Evolutionary conservation across 1,284 basidiomycete genomes (phyloP).

Genomic region (Apiotrichum domesticum): DNA sequence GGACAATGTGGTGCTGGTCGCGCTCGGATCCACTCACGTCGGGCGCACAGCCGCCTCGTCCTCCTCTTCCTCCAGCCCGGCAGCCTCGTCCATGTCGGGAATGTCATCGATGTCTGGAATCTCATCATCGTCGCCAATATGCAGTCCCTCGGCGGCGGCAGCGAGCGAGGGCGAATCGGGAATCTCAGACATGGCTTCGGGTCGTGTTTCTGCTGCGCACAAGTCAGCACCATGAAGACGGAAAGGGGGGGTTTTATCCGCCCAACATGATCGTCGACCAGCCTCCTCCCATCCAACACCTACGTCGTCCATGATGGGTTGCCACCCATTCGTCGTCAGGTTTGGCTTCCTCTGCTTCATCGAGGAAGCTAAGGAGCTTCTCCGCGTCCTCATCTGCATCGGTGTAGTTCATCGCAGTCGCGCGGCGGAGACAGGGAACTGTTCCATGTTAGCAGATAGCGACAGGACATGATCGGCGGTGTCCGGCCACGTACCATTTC

Average conservation of each 20-base stretch:
- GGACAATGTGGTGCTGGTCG: too few relatives aligned
- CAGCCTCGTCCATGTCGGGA: constrained; percentile 77
- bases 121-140: constrained; percentile 51
- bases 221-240: constrained; percentile 2
- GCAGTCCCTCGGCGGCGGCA: constrained; percentile 46
- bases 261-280: too few relatives aligned
- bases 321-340: constrained; percentile 50
- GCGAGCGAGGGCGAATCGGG: constrained; percentile 32
- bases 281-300: too few relatives aligned
- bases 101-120: constrained; percentile 82
- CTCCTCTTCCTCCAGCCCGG: constrained; percentile 67
- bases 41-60: constrained; percentile 48
- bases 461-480: background rate
- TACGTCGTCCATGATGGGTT: constrained; percentile 46
- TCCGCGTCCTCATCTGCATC: constrained; percentile 93
- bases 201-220: constrained; percentile 14
- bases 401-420: constrained; percentile 84
- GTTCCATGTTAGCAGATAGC: background rate
- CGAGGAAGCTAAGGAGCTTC: constrained; percentile 59
- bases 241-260: too few relatives aligned
- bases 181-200: constrained; percentile 41
- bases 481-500: constrained; percentile 54
- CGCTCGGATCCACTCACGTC: constrained; percentile 1
- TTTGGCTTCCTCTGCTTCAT: constrained; percentile 46
- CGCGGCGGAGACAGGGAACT: constrained; percentile 86